Percentiles rank a stretch among this genome's conserved stretches.
phyloP scores from a whole-genome alignment of 768 basidiomycete species.

The Serpula lacrymans region DNA sequence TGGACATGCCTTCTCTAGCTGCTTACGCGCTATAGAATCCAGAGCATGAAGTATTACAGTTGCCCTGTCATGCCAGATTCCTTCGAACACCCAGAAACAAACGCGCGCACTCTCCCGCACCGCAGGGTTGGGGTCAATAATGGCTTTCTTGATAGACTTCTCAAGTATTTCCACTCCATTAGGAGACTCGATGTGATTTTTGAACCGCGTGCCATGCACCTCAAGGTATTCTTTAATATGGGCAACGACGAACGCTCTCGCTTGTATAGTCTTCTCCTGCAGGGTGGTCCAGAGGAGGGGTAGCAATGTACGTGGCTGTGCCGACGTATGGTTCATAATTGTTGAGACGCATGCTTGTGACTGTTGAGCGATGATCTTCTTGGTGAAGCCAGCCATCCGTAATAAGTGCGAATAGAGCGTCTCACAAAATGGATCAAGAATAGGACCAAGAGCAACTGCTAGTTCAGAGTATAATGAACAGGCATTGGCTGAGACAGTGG shows the following conservation, averaged over 20 bases:
- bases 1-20: constrained; percentile 84
- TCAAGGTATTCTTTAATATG: constrained; percentile 80
- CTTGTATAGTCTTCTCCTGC: constrained; percentile 80
- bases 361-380: constrained; percentile 85
- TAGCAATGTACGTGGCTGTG: constrained; percentile 66
- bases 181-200: constrained; percentile 61
- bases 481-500: constrained; percentile 81
- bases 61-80: constrained; percentile 74
- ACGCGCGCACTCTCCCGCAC: constrained; percentile 72
- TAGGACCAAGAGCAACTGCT: constrained; percentile 55
- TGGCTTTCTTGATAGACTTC: constrained; percentile 64
- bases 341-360: constrained; percentile 70
- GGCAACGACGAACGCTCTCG: constrained; percentile 58
- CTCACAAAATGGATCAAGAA: constrained; percentile 81
- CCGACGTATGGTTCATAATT: constrained; percentile 68
- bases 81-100: constrained; percentile 78
- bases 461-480: constrained; percentile 78
- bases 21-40: constrained; percentile 69
- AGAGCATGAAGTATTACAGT: constrained; percentile 57
- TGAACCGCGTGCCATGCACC: constrained; percentile 62
- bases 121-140: constrained; percentile 76
- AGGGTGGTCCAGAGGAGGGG: constrained; percentile 64
- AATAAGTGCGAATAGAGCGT: constrained; percentile 70
- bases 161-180: constrained; percentile 73
- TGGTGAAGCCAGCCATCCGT: constrained; percentile 86